Conservation (phyloP, 2,329 filamentous ascomycete species). For the Rhexocercosporidium sp. region DNA sequence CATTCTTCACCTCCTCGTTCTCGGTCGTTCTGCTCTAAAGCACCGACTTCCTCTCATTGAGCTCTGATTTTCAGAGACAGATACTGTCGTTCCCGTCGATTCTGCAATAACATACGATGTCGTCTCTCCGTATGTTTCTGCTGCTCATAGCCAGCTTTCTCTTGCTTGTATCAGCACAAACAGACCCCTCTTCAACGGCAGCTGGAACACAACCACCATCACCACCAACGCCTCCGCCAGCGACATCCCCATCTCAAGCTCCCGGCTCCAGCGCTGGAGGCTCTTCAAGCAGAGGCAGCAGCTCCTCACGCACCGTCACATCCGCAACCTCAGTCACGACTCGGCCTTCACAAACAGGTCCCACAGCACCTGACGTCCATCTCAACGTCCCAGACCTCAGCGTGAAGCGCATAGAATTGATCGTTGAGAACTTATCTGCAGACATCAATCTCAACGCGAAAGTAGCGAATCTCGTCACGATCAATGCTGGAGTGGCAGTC, state of each 20-base stretch:
- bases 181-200: neutral
- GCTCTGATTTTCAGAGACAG: neutral
- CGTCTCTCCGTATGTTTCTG: neutral
- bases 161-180: neutral
- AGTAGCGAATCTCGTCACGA: constrained; percentile 60
- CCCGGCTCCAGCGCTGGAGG: neutral
- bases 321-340: constrained; percentile 10
- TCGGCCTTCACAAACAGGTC: constrained; percentile 22
- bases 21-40: neutral
- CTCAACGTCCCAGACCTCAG: constrained; percentile 62
- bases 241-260: neutral
- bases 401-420: constrained; percentile 63
- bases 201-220: neutral
- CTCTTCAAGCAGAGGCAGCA: neutral
- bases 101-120: neutral
- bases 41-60: neutral
- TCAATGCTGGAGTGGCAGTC: constrained; percentile 55
- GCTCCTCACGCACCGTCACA: neutral
- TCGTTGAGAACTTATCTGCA: constrained; percentile 62
- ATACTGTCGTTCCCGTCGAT: neutral
- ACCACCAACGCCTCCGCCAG: neutral
- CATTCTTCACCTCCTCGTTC: neutral
- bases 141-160: neutral
- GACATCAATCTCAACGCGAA: constrained; percentile 65
- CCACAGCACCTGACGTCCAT: constrained; percentile 58